Conservation (phyloP, 179 eudicot species). For the Camellia oleifera region DNA sequence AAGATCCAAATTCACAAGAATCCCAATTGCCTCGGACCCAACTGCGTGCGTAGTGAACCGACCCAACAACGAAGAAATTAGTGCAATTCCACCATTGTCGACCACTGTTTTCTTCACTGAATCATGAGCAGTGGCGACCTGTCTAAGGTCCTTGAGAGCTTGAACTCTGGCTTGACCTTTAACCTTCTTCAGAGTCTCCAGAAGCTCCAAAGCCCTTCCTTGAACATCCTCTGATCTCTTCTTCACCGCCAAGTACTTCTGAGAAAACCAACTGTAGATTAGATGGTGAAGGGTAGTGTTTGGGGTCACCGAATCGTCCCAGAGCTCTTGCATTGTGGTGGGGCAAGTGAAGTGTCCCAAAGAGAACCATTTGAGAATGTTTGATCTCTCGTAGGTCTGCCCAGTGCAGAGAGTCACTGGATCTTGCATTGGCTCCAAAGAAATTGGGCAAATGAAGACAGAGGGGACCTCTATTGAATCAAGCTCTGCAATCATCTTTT, state of each 20-base stretch:
- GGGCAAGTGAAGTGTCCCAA: slow-evolving; percentile 89
- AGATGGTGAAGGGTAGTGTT: slow-evolving; percentile 68
- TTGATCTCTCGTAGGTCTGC: slow-evolving; percentile 83
- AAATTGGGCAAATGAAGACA: slow-evolving; percentile 92
- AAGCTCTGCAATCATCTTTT: slow-evolving; percentile 76
- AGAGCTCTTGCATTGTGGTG: slow-evolving; percentile 90
- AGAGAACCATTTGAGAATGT: slow-evolving; percentile 80
- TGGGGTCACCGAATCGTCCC: slow-evolving; percentile 87
- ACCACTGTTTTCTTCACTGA: slow-evolving; percentile 67
- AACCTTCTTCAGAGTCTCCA: slow-evolving; percentile 67
- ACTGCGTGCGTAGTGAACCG: slow-evolving; percentile 84
- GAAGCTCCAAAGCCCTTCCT: slow-evolving; percentile 77
- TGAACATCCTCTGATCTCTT: slow-evolving; percentile 89
- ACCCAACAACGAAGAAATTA: slow-evolving; percentile 65
- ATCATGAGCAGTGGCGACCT: slow-evolving; percentile 43
- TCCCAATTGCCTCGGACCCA: slow-evolving; percentile 75
- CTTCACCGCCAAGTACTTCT: slow-evolving; percentile 72
- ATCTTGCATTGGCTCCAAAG: slow-evolving; percentile 91
- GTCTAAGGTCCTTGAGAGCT: slow-evolving; percentile 62
- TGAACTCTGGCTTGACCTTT: slow-evolving; percentile 79
- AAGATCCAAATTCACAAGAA: slow-evolving; percentile 63
- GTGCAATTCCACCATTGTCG: slow-evolving; percentile 55
- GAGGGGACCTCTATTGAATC: slow-evolving; percentile 61
- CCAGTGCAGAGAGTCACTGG: slow-evolving; percentile 96
- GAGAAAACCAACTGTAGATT: slow-evolving; percentile 69